Evolutionary conservation across 768 basidiomycete genomes (phyloP), one percentile per base, ranked within the genome.

Genomic region (Dioszegia aurantiaca): DNA sequence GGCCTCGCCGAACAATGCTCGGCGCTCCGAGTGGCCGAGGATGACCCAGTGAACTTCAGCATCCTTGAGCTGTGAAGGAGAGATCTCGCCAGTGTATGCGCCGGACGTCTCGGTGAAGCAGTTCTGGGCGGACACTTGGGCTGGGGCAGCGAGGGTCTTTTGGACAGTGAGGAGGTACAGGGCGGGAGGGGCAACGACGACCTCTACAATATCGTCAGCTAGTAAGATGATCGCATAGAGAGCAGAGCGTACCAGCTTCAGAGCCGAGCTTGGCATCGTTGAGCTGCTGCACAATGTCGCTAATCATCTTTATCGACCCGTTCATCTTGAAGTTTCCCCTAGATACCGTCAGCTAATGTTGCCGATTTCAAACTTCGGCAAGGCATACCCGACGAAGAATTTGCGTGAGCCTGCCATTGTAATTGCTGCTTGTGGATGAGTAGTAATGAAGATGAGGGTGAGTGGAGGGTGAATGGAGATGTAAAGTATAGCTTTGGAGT

Each of bases 311-410:
- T 63, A 80, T 80, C 36, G 85, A 83, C 58, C 80, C 80, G 81
- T 97, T 94, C 86, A 98, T 87, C 82, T 97, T 99, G 85, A 94
- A 97, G 83, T 98, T 97, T 28, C 92, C 79, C 76, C 94, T 94
- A 69, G 89, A 36, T n/a, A 10, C 19, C 6, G 39, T 42, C 41
- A 33, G 52, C 21, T 48, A 16, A 37, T 23, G 16, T 14, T 8
- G 17, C 8, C 30, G 24, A 6, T 21, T n/a, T n/a, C n/a, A n/a
- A n/a, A 36, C 10, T 23, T n/a, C 14, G n/a, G 33, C 41, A 17
- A 27, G 37, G 44, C 67, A 39, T 23, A 68, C 67, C 67, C 67
- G 37, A 68, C 67, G 56, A 68, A 68, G 63, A 68, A 68, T 55
- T 70, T 65, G 37, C 71, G 62, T 55, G 58, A 28, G 27, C 65